Conservation (phyloP, 2,329 filamentous ascomycete species). For the Arthrobotrys iridis region DNA sequence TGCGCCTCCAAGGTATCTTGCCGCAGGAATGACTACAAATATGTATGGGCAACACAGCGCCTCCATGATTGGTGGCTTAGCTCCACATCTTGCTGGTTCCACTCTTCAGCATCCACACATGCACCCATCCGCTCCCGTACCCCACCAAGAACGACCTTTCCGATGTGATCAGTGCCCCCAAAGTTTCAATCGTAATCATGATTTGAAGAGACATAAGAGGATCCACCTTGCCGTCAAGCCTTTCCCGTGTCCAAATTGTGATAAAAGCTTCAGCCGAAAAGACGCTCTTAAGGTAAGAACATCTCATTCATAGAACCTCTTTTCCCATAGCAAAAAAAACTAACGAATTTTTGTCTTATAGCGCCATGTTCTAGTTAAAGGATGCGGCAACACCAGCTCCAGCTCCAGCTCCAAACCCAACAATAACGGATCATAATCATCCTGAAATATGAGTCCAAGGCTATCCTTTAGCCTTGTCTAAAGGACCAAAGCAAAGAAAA, state of each 20-base stretch:
- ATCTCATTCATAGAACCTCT: background rate
- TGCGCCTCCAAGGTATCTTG: slow-evolving; percentile 35
- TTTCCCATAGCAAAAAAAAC: no score
- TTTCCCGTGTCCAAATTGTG: slow-evolving; percentile 88
- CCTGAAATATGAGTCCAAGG: no score
- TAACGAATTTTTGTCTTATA: slow-evolving; percentile 59
- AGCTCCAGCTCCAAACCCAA: slow-evolving; percentile 36
- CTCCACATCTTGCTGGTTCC: slow-evolving; percentile 35
- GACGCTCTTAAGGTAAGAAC: slow-evolving; percentile 89
- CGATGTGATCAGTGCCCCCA: slow-evolving; percentile 92
- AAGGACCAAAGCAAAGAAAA: no score
- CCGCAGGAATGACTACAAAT: slow-evolving; percentile 32
- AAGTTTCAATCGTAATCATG: slow-evolving; percentile 95
- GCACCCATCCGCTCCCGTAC: slow-evolving; percentile 55
- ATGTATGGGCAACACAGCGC: slow-evolving; percentile 52
- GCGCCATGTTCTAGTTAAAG: slow-evolving; percentile 73
- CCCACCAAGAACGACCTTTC: slow-evolving; percentile 83
- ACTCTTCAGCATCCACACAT: slow-evolving; percentile 38
- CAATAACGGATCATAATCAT: slow-evolving; percentile 57
- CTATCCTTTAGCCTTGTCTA: no score
- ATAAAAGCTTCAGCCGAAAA: slow-evolving; percentile 96
- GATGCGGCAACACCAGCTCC: slow-evolving; percentile 65
- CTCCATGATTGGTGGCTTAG: slow-evolving; percentile 51
- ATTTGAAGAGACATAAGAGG: slow-evolving; percentile 92
- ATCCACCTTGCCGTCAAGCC: slow-evolving; percentile 97